These are phyloP conservation scores for Ilex paraguariensis DNA, from an alignment of 305 asterid species.

Conservation along the genomic window DNA sequence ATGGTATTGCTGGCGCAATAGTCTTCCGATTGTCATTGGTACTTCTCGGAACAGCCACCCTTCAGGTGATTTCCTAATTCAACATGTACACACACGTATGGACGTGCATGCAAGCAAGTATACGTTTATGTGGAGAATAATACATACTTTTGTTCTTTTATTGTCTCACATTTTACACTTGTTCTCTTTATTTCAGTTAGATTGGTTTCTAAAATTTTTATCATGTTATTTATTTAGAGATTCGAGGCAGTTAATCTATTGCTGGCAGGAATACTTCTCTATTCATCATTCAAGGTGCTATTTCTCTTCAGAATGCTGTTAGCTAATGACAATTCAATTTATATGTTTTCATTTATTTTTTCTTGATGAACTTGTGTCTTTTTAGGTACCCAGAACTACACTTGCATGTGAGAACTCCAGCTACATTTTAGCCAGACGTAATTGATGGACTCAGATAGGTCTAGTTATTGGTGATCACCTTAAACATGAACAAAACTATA, in stretches of 20 bases:
- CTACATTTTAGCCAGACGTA: no score
- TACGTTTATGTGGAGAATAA: no score
- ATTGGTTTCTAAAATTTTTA: background rate
- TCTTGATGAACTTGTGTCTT: no score
- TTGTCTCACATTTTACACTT: background rate
- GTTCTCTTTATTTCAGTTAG: background rate
- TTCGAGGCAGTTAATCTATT: slow-evolving; percentile 76
- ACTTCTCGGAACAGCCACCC: slow-evolving; percentile 92
- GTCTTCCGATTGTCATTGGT: slow-evolving; percentile 74
- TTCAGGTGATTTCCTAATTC: slow-evolving; percentile 60
- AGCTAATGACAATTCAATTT: no score
- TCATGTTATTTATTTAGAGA: slow-evolving; percentile 31
- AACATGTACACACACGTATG: background rate
- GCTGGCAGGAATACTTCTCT: slow-evolving; percentile 69
- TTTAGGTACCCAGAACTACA: no score
- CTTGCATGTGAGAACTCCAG: no score
- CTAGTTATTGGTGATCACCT: no score
- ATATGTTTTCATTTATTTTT: no score
- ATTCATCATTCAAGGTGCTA: slow-evolving; percentile 88
- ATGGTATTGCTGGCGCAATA: slow-evolving; percentile 96
- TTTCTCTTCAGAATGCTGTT: slow-evolving; percentile 15
- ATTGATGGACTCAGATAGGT: no score
- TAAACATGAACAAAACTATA: no score
- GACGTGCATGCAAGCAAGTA: no score
- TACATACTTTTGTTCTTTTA: background rate